Percentiles rank a stretch among this genome's conserved stretches.
Evolutionary conservation across 2,329 filamentous ascomycete genomes (phyloP).

Genomic region (Apiospora pterosperma): DNA sequence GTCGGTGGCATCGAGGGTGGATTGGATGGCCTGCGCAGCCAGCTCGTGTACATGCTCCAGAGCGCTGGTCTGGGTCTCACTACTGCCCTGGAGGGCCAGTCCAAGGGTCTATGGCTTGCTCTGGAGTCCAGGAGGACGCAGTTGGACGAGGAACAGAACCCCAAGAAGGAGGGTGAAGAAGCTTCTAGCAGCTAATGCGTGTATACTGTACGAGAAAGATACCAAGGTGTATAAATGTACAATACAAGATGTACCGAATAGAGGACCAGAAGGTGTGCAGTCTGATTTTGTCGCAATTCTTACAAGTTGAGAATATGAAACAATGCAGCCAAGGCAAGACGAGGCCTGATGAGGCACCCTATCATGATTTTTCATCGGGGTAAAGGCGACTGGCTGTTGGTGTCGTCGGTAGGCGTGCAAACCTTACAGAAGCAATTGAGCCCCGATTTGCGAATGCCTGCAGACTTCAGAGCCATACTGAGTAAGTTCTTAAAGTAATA

Average conservation of each 20-base stretch:
- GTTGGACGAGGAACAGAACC: constrained; percentile 67
- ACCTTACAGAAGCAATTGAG: no score
- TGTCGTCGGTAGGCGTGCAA: no score
- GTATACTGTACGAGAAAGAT: constrained; percentile 18
- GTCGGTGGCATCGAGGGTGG: constrained; percentile 76
- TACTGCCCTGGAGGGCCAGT: constrained; percentile 72
- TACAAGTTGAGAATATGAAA: not conserved
- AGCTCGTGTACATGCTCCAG: constrained; percentile 79
- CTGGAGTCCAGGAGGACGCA: constrained; percentile 78
- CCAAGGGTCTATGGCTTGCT: constrained; percentile 81
- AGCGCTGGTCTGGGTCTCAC: constrained; percentile 75
- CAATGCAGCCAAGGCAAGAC: not conserved
- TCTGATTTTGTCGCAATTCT: not conserved
- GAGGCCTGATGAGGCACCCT: no score
- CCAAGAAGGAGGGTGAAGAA: constrained; percentile 25
- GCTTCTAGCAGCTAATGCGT: constrained; percentile 6
- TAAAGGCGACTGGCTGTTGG: no score
- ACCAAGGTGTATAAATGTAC: constrained; percentile 16
- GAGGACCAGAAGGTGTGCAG: not conserved
- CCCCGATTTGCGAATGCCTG: not conserved
- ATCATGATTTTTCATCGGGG: no score
- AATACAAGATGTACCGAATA: constrained; percentile 4
- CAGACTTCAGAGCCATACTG: no score
- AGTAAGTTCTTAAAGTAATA: no score
- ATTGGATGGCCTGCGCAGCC: constrained; percentile 73